Evolutionary conservation across 768 basidiomycete genomes (phyloP).

Genomic region (Termitomyces sp.): DNA sequence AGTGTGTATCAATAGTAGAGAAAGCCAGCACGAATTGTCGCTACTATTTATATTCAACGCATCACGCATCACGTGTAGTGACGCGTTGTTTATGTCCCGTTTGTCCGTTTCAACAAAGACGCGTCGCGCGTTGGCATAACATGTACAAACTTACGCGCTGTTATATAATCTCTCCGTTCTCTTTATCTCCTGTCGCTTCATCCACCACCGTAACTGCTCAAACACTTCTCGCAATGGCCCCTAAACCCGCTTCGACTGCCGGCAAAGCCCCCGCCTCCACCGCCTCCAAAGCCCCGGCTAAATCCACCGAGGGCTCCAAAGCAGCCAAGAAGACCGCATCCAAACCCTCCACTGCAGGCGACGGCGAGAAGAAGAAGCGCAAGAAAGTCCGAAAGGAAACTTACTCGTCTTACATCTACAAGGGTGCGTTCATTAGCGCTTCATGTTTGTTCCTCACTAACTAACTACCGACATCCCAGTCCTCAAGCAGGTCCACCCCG

Average conservation of each 20-base stretch:
- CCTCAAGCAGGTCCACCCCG: conserved; percentile 95
- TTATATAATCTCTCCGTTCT: conserved; percentile 29
- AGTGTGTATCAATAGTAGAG: no score
- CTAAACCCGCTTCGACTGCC: conserved; percentile 78
- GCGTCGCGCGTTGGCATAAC: conserved; percentile 31
- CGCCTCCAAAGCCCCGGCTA: conserved; percentile 69
- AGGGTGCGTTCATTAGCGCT: conserved; percentile 39
- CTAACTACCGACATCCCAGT: conserved; percentile 39
- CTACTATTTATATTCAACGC: conserved; percentile 29
- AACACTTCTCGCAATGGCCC: conserved; percentile 50
- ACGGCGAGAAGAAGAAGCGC: conserved; percentile 83
- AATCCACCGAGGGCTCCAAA: conserved; percentile 55
- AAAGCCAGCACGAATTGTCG: not conserved
- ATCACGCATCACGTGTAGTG: conserved; percentile 13
- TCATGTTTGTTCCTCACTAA: not conserved
- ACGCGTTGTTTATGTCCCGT: no score
- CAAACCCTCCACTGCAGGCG: conserved; percentile 41
- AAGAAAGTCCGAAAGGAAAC: conserved; percentile 89
- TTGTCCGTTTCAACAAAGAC: conserved; percentile 29
- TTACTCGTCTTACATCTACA: conserved; percentile 94
- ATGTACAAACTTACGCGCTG: conserved; percentile 39
- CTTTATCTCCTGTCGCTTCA: no score
- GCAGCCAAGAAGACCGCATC: conserved; percentile 72
- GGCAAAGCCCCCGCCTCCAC: conserved; percentile 71
- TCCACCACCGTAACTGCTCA: not conserved